Evolutionary conservation across 768 basidiomycete species (phyloP).

Genomic region (Tricholoma terreum): DNA sequence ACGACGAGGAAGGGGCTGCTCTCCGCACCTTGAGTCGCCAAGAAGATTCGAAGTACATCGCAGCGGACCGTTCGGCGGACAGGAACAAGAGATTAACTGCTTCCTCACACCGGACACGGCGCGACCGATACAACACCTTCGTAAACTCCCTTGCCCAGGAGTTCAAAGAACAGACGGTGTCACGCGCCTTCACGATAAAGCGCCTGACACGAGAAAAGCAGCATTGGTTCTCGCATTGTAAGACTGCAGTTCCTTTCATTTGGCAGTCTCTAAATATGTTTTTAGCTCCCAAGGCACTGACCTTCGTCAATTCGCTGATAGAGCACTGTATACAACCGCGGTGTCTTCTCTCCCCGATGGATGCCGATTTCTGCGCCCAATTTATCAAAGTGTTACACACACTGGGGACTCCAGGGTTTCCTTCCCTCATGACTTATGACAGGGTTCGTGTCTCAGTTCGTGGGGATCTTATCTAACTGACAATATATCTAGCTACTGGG

Average conservation of each 20-base stretch:
- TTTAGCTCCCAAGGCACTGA: constrained; percentile 43
- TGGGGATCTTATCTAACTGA: neutral
- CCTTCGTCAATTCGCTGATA: constrained; percentile 62
- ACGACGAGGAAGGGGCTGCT: constrained; percentile 71
- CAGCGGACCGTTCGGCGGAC: constrained; percentile 73
- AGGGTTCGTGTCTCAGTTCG: constrained; percentile 43
- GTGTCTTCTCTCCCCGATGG: constrained; percentile 91
- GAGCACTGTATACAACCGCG: constrained; percentile 94
- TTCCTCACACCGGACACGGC: constrained; percentile 52
- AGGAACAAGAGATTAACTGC: constrained; percentile 57
- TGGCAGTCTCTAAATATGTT: constrained; percentile 8
- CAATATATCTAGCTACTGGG: constrained; percentile 63
- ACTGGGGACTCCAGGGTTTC: constrained; percentile 87
- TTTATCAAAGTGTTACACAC: constrained; percentile 87
- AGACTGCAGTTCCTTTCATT: constrained; percentile 1
- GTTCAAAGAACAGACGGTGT: constrained; percentile 71
- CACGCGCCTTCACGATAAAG: constrained; percentile 71
- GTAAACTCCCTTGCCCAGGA: constrained; percentile 61
- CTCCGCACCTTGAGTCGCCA: constrained; percentile 61
- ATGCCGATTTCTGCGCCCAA: constrained; percentile 91
- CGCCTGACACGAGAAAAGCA: constrained; percentile 74
- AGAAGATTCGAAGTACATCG: constrained; percentile 60
- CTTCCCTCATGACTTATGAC: constrained; percentile 82
- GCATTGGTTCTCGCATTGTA: constrained; percentile 78
- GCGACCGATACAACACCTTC: constrained; percentile 66